phyloP scores from a whole-genome alignment of 208 protist species.

The Tetramitus jugosus region DNA sequence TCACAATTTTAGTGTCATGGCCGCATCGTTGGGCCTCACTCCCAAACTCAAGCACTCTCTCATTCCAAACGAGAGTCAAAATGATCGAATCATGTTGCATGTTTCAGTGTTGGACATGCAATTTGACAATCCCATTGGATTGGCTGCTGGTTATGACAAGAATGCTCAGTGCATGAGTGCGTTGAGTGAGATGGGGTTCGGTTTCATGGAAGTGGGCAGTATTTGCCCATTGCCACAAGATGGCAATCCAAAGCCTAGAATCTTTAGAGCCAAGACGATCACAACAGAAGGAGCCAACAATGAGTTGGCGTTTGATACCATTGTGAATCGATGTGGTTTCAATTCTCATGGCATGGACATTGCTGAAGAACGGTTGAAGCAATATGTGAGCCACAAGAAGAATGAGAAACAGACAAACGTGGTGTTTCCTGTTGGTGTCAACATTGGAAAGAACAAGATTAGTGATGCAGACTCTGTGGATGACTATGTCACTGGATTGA shows the following conservation, averaged over 20 bases:
- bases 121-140: conserved; percentile 48
- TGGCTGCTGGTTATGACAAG: conserved; percentile 59
- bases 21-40: neutral
- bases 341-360: conserved; percentile 45
- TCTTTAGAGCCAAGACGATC: conserved; percentile 51
- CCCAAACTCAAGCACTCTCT: neutral
- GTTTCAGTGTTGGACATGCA: conserved; percentile 35
- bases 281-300: too few species aligned
- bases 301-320: conserved; percentile 17
- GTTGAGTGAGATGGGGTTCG: conserved; percentile 42
- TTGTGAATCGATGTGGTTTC: conserved; percentile 62
- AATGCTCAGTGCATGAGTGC: conserved; percentile 40
- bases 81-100: neutral
- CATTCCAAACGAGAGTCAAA: neutral
- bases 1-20: conserved; percentile 27
- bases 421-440: conserved; percentile 41
- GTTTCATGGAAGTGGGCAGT: conserved; percentile 49
- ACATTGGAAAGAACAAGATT: conserved; percentile 56
- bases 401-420: neutral
- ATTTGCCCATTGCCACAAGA: conserved; percentile 51
- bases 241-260: conserved; percentile 48
- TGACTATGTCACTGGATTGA: conserved; percentile 44
- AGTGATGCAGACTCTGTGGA: conserved; percentile 14
- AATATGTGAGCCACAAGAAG: neutral
- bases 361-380: conserved; percentile 21